Base-by-base conservation (phyloP, 306 rosid species). In the Prinsepia uniflora region DNA sequence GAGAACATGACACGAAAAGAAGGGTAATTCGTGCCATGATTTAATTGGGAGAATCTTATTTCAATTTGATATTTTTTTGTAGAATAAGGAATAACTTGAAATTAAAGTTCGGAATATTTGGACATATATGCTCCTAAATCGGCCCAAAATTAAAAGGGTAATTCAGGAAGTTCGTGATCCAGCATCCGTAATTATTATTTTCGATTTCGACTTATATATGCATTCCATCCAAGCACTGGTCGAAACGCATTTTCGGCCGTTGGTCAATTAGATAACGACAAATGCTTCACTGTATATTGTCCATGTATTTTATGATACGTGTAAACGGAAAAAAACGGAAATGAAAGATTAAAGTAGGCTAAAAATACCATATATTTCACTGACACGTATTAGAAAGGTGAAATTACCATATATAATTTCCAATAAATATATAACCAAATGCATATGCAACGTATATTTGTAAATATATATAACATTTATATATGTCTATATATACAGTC, bases 381-480 rank as follows among this genome's bases (percentile, higher is more conserved):
- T n/a, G 55, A 53, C 65, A 65, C 56, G 44, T 19, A 50, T 79
- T n/a, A 3, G 47, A 47, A 53, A 54, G 34, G 52, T 34, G 40
- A 10, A 67, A 19, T 46, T 47, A 55, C 17, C 59, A 14, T 59
- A 53, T 49, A 30, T 30, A 1, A 30, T 47, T 57, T 24, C 12
- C 22, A 10, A 63, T 41, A 63, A 63, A 73, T 63, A n/a, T 59
- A 54, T 74, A 39, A 71, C 85, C 63, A 81, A 78, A 74, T 39
- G 18, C 24, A 22, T 7, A 41, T 2, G n/a, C 22, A 17, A 60
- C 20, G 44, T 24, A 44, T 62, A 52, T 44, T 15, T 41, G 13
- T 59, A 60, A 59, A 60, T 47, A 44, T 57, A 34, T 59, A 34
- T n/a, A n/a, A n/a, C n/a, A 10, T 64, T 9, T 62, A 45, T 18